A percentile compares a stretch with the other conserved stretches of the same genome.
These are phyloP conservation scores for Danielozyma ontarioensis DNA, from an alignment of 805 yeast genomes.

Conservation along the genomic window DNA sequence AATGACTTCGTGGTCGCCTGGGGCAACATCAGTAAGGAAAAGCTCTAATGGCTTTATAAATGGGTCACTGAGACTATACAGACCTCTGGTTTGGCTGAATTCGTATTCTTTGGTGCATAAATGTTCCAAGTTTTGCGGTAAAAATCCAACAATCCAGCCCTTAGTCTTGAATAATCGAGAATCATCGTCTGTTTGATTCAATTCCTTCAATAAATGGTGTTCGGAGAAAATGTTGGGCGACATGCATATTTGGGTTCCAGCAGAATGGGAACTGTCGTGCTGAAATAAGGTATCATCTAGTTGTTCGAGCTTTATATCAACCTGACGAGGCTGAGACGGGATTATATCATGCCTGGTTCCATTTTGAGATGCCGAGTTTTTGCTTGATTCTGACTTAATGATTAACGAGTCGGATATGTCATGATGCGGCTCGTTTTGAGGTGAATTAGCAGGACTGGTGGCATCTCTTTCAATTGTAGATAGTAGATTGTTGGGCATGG, in stretches of 20 bases:
- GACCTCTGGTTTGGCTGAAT: constrained; percentile 1
- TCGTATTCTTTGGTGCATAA: constrained; percentile 25
- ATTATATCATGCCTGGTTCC: not conserved
- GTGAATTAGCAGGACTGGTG: no score
- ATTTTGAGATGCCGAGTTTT: not conserved
- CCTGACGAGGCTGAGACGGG: not conserved
- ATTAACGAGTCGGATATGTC: no score
- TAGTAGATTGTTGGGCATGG: no score
- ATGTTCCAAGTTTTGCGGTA: constrained; percentile 21
- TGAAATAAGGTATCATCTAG: not conserved
- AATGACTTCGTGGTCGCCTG: not conserved
- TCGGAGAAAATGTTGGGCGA: no score
- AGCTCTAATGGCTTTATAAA: constrained; percentile 18
- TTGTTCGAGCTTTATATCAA: not conserved
- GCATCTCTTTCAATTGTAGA: no score
- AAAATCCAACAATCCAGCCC: constrained; percentile 17
- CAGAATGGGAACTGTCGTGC: not conserved
- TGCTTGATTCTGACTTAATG: no score
- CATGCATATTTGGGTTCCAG: no score
- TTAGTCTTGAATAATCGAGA: constrained; percentile 10
- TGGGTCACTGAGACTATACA: constrained; percentile 18
- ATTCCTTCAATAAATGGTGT: not conserved
- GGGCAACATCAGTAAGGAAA: constrained; percentile 11
- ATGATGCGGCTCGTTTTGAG: no score
- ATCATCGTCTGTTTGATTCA: not conserved